Base-by-base conservation (phyloP, 768 basidiomycete genomes). In the Mycena capillaripes region DNA sequence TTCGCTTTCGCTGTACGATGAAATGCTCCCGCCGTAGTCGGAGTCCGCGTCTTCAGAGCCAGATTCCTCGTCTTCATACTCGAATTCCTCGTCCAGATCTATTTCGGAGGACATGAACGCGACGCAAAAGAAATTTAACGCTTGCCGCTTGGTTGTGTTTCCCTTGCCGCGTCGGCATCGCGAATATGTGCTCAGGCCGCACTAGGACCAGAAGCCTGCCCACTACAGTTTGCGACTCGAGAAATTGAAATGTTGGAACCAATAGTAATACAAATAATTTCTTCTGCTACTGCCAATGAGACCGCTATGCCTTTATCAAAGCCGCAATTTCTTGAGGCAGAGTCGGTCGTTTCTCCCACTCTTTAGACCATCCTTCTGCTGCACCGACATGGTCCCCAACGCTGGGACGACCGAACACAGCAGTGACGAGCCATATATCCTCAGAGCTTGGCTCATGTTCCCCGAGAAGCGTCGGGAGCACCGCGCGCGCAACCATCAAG, bases 341-440 rank as follows among this genome's bases (percentile, higher is more conserved):
- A 21, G 34, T 76, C 1, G 88, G 86, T 27, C 86, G 83, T 69
- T 85, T 88, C 56, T 81, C 75, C 89, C 89, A 89, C 75, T 87
- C 87, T 27, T 73, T 72, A 30, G 81, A 76, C 88, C 89, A 91
- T 12, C 86, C 87, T 67, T 60, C n/a, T 52, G 76, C 50, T 74
- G 83, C 84, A 32, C 86, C 86, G 32, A 76, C 77, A 44, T 79
- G 77, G n/a, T 81, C 76, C 10, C 77, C 82, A 29, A 80, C 71
- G 68, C 81, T 86, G 9, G 92, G 90, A 46, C 91, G 77, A 0
- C 86, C 92, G 78, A 93, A 92, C 17, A 94, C 88, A 4, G 85
- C 92, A 19, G 92, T 91, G 21, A 89, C 88, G 34, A 93, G 76
- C 92, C 91, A 93, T 10, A 84, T 79, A 71, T 88, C 86, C 30